Evolutionary conservation across 805 yeast genomes (phyloP).

Genomic region (Clavispora phyllophila): DNA sequence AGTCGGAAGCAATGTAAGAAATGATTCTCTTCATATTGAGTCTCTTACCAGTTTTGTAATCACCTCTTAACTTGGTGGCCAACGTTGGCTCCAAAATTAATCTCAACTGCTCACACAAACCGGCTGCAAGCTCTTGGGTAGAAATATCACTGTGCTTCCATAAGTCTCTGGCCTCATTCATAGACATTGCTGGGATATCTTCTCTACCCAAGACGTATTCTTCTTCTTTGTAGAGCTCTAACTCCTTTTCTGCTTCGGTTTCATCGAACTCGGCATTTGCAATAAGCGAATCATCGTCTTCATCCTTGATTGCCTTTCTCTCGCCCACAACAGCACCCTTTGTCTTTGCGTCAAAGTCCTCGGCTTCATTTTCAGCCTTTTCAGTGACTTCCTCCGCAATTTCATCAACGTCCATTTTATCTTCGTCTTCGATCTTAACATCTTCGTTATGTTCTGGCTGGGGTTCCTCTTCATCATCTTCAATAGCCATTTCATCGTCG

Average conservation of each 20-base stretch:
- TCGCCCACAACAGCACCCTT: conserved; percentile 50
- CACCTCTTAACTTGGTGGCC: conserved; percentile 94
- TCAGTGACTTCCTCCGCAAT: conserved; percentile 24
- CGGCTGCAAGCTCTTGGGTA: conserved; percentile 84
- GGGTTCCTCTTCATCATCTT: conserved; percentile 46
- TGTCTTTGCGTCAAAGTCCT: conserved; percentile 45
- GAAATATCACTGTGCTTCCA: conserved; percentile 82
- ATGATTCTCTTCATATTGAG: conserved; percentile 96
- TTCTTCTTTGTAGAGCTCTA: conserved; percentile 7
- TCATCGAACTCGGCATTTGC: conserved; percentile 27
- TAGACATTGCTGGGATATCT: conserved; percentile 41
- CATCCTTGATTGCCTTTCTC: conserved; percentile 23
- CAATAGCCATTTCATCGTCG: conserved; percentile 77
- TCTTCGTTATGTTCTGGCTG: conserved; percentile 25
- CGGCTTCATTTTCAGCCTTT: conserved; percentile 22
- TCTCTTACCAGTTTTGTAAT: conserved; percentile 94
- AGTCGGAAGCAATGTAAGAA: conserved; percentile 95
- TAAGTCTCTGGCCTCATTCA: conserved; percentile 65
- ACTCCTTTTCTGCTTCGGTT: conserved; percentile 9
- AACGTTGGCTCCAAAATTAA: conserved; percentile 91
- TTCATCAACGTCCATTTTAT: conserved; percentile 26
- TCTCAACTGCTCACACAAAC: conserved; percentile 87
- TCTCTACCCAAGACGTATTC: conserved; percentile 20
- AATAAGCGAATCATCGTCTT: conserved; percentile 8
- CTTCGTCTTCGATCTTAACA: conserved; percentile 24